Evolutionary conservation across 129 eudicot species (phyloP).

Genomic region (Gnaphalium uliginosum): DNA sequence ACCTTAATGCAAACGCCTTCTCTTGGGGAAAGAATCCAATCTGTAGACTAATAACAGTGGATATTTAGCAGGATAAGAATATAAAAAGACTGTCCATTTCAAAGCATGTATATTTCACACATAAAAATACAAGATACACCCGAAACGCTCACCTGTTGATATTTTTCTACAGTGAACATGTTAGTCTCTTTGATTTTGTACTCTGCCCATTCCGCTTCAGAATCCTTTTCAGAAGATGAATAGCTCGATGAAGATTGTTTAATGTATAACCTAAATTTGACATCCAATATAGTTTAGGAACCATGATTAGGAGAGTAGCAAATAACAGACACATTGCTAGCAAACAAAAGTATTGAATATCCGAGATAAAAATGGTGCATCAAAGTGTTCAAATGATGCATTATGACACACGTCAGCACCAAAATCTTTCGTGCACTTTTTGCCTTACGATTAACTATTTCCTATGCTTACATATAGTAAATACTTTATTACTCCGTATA

Average conservation of each 20-base stretch:
- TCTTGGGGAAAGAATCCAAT: slow-evolving; percentile 78
- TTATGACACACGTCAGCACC: neutral
- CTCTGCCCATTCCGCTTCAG: slow-evolving; percentile 86
- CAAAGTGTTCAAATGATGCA: neutral
- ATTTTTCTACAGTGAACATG: slow-evolving; percentile 95
- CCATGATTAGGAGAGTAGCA: neutral
- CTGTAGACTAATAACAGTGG: slow-evolving; percentile 81
- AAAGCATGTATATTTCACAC: neutral
- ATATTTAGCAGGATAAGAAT: slow-evolving; percentile 40
- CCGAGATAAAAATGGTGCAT: neutral
- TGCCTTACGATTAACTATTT: neutral
- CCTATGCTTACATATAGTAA: neutral
- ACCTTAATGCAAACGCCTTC: slow-evolving; percentile 90
- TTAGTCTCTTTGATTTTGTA: slow-evolving; percentile 93
- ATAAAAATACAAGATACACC: neutral
- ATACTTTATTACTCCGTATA: neutral
- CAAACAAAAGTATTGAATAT: slow-evolving; percentile 14
- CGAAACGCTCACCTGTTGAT: slow-evolving; percentile 80
- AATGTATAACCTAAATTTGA: slow-evolving; percentile 64
- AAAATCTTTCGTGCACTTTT: neutral
- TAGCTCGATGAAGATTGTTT: slow-evolving; percentile 69
- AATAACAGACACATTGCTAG: slow-evolving; percentile 16
- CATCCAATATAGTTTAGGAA: slow-evolving; percentile 14
- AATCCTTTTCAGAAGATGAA: slow-evolving; percentile 44
- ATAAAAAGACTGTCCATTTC: neutral